Evolutionary conservation across 176 grass and related monocot genomes (phyloP), one percentile per base, ranked within the genome.

Genomic region (Canna indica): DNA sequence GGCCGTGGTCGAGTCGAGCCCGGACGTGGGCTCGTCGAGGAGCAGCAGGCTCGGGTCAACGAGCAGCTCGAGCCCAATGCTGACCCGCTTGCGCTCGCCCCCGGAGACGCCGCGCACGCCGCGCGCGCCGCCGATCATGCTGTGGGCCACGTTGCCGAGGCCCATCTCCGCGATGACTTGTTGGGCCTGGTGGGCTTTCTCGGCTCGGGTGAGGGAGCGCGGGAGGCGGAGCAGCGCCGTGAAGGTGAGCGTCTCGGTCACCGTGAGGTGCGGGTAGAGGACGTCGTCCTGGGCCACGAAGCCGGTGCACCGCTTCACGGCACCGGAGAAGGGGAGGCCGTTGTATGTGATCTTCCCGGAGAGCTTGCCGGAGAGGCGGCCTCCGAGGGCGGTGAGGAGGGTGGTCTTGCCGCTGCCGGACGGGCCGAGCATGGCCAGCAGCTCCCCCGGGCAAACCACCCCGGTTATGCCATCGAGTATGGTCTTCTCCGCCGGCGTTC

Each of bases 381-480:
- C 90, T 1, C 90, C 95, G 22, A 99, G 75, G 24, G 84, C 95
- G 0, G 82, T 93, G 53, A 99, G 95, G 5, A 99, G 84, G 53
- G 95, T 99, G 29, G 95, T 99, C 78, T 99, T 99, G 42, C 95
- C 95, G 83, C 90, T 94, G 16, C 95, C 95, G 0, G 95, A 99
- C 5, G 95, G 95, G 17, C 95, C 95, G 33, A 99, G 75, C 95
- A 99, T 99, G 64, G 95, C 95, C 52, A 99, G 82, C 82, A 99
- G 83, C 95, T 99, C 95, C 2, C 95, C 95, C 0, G 95, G 90
- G 10, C 90, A 78, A 5, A 99, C 90, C 72, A 86, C 78, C 3
- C 95, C 95, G 6, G 95, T 86, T 77, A 99, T 84, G 0, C 95
- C 95, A 53, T 76, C 85, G 44, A 99, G 73, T 77, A 99, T 94